Percentiles rank a stretch among this genome's conserved stretches.
These are phyloP conservation scores for Candida awuae DNA, from an alignment of 805 yeast genomes.

Conservation along the genomic window DNA sequence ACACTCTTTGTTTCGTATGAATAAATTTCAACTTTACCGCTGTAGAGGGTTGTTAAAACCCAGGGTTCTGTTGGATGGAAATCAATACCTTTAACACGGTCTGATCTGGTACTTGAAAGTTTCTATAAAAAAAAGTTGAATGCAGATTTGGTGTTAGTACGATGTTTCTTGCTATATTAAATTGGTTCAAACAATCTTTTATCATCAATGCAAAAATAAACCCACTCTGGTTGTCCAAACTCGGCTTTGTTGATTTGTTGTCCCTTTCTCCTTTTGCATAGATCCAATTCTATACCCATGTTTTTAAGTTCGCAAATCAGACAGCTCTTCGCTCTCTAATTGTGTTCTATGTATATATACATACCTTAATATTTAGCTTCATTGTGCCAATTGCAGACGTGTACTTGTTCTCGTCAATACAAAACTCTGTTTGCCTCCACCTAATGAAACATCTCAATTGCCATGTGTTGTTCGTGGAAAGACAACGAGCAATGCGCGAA, in stretches of 20 bases:
- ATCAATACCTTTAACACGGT: slow-evolving; percentile 95
- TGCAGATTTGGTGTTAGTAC: slow-evolving; percentile 5
- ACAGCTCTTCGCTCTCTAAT: no score
- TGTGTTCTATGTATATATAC: slow-evolving; percentile 16
- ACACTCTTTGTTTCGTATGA: slow-evolving; percentile 78
- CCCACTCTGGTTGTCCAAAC: no score
- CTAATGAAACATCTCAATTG: neutral
- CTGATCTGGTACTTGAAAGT: slow-evolving; percentile 84
- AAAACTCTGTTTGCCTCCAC: neutral
- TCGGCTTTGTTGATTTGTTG: no score
- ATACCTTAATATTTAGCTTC: slow-evolving; percentile 43
- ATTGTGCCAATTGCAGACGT: slow-evolving; percentile 20
- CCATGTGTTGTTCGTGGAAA: neutral
- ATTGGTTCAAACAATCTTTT: no score
- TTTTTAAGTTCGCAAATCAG: no score
- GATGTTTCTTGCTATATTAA: neutral
- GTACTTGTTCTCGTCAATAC: neutral
- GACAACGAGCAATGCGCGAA: neutral
- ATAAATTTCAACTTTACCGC: slow-evolving; percentile 90
- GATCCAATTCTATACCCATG: no score
- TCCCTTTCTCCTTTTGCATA: no score
- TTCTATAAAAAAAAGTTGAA: slow-evolving; percentile 36
- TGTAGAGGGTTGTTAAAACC: slow-evolving; percentile 84
- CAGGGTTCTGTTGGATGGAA: slow-evolving; percentile 98
- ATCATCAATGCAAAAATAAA: no score